Percentiles rank a stretch among this genome's conserved stretches.
These are phyloP conservation scores for Ogataea kodamae DNA, from an alignment of 805 yeast species.

Conservation along the genomic window DNA sequence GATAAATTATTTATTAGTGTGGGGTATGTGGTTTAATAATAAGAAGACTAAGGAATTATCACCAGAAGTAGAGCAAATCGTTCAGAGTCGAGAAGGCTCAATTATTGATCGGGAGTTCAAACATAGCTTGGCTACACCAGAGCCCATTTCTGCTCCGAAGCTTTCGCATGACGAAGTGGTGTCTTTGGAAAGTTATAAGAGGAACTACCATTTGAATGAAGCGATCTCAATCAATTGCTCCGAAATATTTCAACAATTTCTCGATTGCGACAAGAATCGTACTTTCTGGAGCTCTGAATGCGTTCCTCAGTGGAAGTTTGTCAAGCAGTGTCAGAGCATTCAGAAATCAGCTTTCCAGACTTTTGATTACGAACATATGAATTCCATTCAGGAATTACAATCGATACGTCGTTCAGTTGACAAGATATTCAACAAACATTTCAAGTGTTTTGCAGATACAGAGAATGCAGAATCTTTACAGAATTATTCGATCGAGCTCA, in stretches of 20 bases:
- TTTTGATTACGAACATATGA: constrained; percentile 32
- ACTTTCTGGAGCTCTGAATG: constrained; percentile 26
- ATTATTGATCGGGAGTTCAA: constrained; percentile 34
- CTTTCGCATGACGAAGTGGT: constrained; percentile 8
- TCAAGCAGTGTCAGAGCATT: constrained; percentile 29
- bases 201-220: constrained; percentile 28
- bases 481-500: constrained; percentile 27
- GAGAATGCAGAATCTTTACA: constrained; percentile 23
- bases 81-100: constrained; percentile 25
- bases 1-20: not conserved
- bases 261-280: constrained; percentile 26
- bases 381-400: constrained; percentile 29
- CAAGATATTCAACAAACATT: constrained; percentile 26
- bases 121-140: constrained; percentile 18
- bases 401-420: constrained; percentile 29
- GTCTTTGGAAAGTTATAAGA: constrained; percentile 28
- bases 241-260: constrained; percentile 30
- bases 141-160: constrained; percentile 9
- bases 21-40: constrained; percentile 12
- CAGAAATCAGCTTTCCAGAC: constrained; percentile 31
- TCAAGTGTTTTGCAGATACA: constrained; percentile 26
- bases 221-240: constrained; percentile 33
- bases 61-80: constrained; percentile 25
- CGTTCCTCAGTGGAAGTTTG: constrained; percentile 27
- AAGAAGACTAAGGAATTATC: constrained; percentile 17